Evolutionary conservation across 352 stramenopile genomes (phyloP), one percentile per base, ranked within the genome.

Genomic region (Globisporangium apiculatum): DNA sequence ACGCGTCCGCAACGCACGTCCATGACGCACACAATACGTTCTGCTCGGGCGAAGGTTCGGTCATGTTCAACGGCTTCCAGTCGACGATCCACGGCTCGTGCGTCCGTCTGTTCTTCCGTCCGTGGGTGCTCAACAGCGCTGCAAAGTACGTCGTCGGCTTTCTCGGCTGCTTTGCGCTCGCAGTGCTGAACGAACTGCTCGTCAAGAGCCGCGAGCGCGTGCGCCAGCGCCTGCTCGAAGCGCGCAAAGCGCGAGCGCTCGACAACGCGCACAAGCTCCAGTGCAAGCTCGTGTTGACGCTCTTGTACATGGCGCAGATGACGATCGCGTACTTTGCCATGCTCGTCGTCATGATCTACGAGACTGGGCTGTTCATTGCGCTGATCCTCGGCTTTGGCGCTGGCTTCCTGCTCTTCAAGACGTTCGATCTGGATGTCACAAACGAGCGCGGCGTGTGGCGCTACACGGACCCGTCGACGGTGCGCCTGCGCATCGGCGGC

Each of bases 21-120:
- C 67, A 65, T 9, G 62, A 66, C 6, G 18, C 52, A 36, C 48
- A 51, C 31, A 48, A 66, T 43, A 52, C 62, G 17, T 89, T 89
- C 46, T 89, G 79, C 58, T 71, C 75, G 31, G 79, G 77, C 55
- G 72, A 81, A 64, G 79, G 79, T 18, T 86, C 82, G 4, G 77
- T 87, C 48, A 92, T 92, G 83, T 89, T 91, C 55, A 88, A 89
- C 54, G 83, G 83, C 42, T 93, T 93, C 64, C 78, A 88, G 63
- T 76, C 73, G 57, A 80, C 78, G 14, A 83, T 87, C 52, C 71
- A 86, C 64, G 80, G 76, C 43, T 81, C 76, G 43, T 93, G 83
- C 53, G 73, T 87, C 49, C 70, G 78, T 57, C 69, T 93, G 42
- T 82, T 93, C 54, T 93, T 93, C 67, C 70, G 79, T 42, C 76